Base-by-base conservation (phyloP, 2,329 filamentous ascomycete genomes). In the Thelonectria blattea region DNA sequence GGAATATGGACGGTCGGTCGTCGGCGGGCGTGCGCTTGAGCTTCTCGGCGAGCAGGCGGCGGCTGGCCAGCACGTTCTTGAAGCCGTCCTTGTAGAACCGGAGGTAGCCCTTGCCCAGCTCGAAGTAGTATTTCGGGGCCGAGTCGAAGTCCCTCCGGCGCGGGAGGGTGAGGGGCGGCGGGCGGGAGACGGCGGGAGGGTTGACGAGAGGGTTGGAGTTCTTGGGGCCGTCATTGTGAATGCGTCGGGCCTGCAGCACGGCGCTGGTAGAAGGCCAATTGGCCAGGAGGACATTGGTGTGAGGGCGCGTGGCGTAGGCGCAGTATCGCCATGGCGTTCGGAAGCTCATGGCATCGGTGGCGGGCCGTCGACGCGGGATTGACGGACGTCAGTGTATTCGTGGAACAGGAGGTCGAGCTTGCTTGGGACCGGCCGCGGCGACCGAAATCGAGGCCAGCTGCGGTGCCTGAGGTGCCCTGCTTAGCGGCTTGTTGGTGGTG, bases 21-120 rank as follows among this genome's bases (percentile, higher is more conserved):
- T 88, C 83, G 1, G 81, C 76, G 9, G 88, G 81, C n/a, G 75
- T 72, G 53, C 70, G 64, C 52, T 71, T 68, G 56, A 78, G 73
- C 73, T 73, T 81, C 70, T 78, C 75, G 52, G 78, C 75, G 14
- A 88, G 73, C 11, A 83, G 81, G 20, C 79, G 72, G 49, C 85
- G 82, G 67, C 96, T 97, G 60, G 80, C 78, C 73, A 87, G 88
- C 52, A 96, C 88, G 68, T 90, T 87, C 72, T 88, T 88, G 32
- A 97, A 77, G 17, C 93, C 94, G 1, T 86, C 83, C 78, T 95
- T 96, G 86, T 97, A 98, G 84, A 98, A 98, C 37, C 77, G 76
- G 10, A 90, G 75, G 76, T 96, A 97, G 52, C 90, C 87, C 73
- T 90, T 90, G 63, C 92, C 94, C 27, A 88, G 78, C 45, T 77